Percentiles rank a stretch among this genome's conserved stretches.
phyloP scores from a whole-genome alignment of 129 eudicot species.

The Dittrichia graveolens region DNA sequence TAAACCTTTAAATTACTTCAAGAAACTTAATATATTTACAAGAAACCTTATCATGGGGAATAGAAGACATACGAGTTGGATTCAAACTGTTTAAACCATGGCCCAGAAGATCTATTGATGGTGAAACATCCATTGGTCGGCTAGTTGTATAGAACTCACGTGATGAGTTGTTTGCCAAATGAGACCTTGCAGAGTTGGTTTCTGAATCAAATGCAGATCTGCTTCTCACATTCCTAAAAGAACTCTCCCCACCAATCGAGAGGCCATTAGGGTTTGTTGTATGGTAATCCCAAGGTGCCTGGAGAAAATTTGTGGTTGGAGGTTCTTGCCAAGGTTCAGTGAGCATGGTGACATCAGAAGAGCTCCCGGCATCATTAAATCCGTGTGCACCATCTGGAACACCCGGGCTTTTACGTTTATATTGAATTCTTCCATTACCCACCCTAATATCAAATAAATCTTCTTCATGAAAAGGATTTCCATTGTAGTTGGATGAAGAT shows the following conservation, averaged over 20 bases:
- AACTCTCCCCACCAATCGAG: slow-evolving; percentile 50
- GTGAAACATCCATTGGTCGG: slow-evolving; percentile 45
- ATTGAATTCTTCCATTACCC: slow-evolving; percentile 50
- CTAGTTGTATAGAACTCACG: slow-evolving; percentile 45
- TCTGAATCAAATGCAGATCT: slow-evolving; percentile 59
- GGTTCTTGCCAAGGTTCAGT: slow-evolving; percentile 40
- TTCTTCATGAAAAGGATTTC: slow-evolving; percentile 50
- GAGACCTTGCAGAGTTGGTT: slow-evolving; percentile 45
- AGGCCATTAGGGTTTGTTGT: slow-evolving; percentile 40
- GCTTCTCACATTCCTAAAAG: slow-evolving; percentile 69
- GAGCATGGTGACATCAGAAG: slow-evolving; percentile 47
- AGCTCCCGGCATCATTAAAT: slow-evolving; percentile 25
- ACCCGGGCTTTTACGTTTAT: slow-evolving; percentile 70
- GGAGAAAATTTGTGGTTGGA: slow-evolving; percentile 41
- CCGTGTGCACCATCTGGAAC: slow-evolving; percentile 38
- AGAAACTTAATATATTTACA: slow-evolving; percentile 22
- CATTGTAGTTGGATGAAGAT: slow-evolving; percentile 57
- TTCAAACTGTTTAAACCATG: slow-evolving; percentile 45
- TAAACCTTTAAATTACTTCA: not conserved
- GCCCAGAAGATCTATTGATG: slow-evolving; percentile 36
- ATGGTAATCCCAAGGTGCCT: slow-evolving; percentile 47
- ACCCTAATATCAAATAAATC: slow-evolving; percentile 49
- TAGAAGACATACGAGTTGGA: slow-evolving; percentile 36
- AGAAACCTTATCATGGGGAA: slow-evolving; percentile 43
- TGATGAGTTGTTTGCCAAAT: slow-evolving; percentile 41